These are phyloP conservation scores for Theileria parva DNA, from an alignment of 169 alveolate genomes.

Conservation along the genomic window DNA sequence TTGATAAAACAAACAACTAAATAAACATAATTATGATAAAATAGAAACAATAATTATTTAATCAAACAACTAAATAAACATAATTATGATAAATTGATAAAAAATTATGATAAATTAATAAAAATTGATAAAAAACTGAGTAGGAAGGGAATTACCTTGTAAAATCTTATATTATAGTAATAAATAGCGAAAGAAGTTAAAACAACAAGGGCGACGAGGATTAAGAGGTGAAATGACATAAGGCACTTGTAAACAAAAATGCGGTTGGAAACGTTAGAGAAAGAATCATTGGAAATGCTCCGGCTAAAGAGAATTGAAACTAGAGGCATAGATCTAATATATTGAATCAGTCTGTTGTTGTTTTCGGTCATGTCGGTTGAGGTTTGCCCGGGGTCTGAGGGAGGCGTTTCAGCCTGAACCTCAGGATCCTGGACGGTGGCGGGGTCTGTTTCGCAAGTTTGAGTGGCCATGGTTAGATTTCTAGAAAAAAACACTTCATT, in stretches of 20 bases:
- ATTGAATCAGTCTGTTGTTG: neutral
- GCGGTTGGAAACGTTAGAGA: constrained; percentile 5
- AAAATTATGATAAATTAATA: no score
- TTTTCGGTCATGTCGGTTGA: neutral
- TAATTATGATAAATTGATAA: neutral
- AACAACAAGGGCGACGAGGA: constrained; percentile 3
- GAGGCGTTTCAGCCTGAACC: neutral
- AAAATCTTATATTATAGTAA: constrained; percentile 18
- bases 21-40: neutral
- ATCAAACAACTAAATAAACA: neutral
- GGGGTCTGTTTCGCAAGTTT: neutral
- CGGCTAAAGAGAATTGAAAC: constrained; percentile 3
- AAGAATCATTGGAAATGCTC: neutral
- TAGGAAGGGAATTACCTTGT: neutral
- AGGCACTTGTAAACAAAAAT: constrained; percentile 12
- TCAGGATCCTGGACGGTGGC: neutral
- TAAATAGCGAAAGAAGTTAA: constrained; percentile 12
- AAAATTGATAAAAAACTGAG: neutral
- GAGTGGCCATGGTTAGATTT: neutral
- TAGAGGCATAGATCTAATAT: constrained; percentile 9
- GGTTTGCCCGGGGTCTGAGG: neutral
- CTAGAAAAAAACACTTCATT: neutral
- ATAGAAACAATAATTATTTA: neutral
- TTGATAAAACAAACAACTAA: neutral
- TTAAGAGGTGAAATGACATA: constrained; percentile 16